Evolutionary conservation across 2,329 filamentous ascomycete species (phyloP).

Genomic region (Stagonosporopsis cucurbitacearum): DNA sequence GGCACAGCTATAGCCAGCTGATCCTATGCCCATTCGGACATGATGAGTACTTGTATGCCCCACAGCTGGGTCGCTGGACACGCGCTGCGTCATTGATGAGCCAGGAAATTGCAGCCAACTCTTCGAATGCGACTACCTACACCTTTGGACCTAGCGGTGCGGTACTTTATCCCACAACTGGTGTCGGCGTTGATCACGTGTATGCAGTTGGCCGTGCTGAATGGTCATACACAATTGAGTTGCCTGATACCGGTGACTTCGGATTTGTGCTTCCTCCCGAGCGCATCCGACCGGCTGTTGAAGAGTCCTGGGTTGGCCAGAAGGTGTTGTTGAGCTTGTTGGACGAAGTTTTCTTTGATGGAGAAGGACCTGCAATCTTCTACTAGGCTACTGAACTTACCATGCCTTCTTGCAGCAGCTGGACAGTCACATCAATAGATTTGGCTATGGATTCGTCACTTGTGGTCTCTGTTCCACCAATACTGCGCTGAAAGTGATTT

Average conservation of each 20-base stretch:
- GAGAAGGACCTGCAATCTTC: constrained; percentile 28
- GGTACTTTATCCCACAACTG: constrained; percentile 64
- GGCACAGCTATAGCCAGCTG: constrained; percentile 67
- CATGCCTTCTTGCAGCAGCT: not conserved
- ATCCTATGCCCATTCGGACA: constrained; percentile 67
- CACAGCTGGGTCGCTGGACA: constrained; percentile 58
- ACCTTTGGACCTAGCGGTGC: constrained; percentile 59
- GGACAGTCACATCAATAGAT: not conserved
- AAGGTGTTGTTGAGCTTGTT: constrained; percentile 32
- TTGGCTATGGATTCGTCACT: too few species aligned
- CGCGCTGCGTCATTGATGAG: constrained; percentile 56
- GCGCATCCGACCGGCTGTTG: constrained; percentile 54
- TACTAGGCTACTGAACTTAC: not conserved
- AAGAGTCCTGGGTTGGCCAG: constrained; percentile 54
- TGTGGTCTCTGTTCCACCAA: too few species aligned
- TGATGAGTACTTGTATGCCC: constrained; percentile 57
- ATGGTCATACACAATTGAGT: constrained; percentile 55
- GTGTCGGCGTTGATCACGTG: constrained; percentile 53
- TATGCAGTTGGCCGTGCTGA: constrained; percentile 50
- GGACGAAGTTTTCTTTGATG: constrained; percentile 40
- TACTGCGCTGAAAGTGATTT: too few species aligned
- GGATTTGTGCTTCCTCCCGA: constrained; percentile 58
- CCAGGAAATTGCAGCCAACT: constrained; percentile 58
- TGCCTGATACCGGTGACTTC: constrained; percentile 55
- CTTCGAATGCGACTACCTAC: constrained; percentile 42